phyloP scores from a whole-genome alignment of 352 stramenopile genomes.

The Phytophthora tubulina region DNA sequence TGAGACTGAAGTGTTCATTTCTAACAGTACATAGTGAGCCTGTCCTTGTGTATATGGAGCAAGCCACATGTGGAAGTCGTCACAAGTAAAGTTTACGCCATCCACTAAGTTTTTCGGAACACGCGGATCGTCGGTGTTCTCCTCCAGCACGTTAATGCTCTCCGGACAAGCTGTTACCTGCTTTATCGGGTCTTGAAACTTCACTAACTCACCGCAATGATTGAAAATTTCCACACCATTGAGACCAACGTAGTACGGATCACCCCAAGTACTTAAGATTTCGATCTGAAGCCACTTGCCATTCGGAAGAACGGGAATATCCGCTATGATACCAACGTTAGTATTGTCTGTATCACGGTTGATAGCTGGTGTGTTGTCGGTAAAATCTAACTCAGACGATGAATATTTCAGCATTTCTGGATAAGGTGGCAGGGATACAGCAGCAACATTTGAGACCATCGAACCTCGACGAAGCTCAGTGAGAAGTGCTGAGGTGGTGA shows the following conservation, averaged over 20 bases:
- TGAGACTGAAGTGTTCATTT: slow-evolving; percentile 46
- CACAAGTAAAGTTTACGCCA: slow-evolving; percentile 88
- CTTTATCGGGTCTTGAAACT: slow-evolving; percentile 50
- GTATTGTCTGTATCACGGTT: not conserved
- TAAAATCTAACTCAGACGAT: not conserved
- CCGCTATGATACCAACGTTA: not conserved
- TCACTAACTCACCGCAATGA: slow-evolving; percentile 62
- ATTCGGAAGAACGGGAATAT: slow-evolving; percentile 74
- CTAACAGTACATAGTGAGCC: slow-evolving; percentile 66
- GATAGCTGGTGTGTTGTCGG: not conserved
- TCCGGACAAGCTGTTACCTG: slow-evolving; percentile 76
- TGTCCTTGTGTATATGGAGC: slow-evolving; percentile 75
- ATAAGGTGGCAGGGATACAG: not conserved
- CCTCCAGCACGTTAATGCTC: slow-evolving; percentile 92
- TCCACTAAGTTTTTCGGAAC: slow-evolving; percentile 84
- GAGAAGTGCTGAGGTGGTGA: slow-evolving; percentile 36
- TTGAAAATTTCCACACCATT: slow-evolving; percentile 93
- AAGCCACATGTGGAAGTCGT: slow-evolving; percentile 94
- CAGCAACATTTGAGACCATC: not conserved
- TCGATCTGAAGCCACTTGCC: slow-evolving; percentile 73
- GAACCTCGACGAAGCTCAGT: slow-evolving; percentile 31
- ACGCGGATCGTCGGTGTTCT: slow-evolving; percentile 84
- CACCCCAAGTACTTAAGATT: slow-evolving; percentile 90
- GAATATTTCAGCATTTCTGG: slow-evolving; percentile 4
- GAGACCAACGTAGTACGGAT: slow-evolving; percentile 91